Evolutionary conservation across 768 basidiomycete genomes (phyloP).

Genomic region (Goffeauzyma gilvescens): DNA sequence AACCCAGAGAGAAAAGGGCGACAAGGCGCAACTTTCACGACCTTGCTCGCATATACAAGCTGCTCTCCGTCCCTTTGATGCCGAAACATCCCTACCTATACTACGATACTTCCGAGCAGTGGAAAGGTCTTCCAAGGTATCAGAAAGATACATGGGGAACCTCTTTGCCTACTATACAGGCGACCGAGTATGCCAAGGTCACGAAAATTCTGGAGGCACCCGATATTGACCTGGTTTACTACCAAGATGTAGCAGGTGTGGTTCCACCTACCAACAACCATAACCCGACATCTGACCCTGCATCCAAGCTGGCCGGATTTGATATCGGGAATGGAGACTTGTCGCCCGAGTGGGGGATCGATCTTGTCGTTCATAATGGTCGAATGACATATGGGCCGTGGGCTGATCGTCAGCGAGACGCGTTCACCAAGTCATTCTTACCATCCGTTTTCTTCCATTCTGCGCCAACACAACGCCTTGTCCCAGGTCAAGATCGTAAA

Average conservation of each 20-base stretch:
- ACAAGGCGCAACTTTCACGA: neutral
- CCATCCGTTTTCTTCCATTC: slow-evolving; percentile 56
- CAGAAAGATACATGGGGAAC: slow-evolving; percentile 12
- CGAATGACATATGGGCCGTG: slow-evolving; percentile 75
- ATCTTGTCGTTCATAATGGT: slow-evolving; percentile 60
- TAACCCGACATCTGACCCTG: neutral
- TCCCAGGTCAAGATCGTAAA: slow-evolving; percentile 52
- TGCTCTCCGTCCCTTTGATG: slow-evolving; percentile 2
- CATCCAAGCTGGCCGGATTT: slow-evolving; percentile 16
- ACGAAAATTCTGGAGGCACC: slow-evolving; percentile 62
- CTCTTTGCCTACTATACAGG: slow-evolving; percentile 8
- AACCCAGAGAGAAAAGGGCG: too few species aligned
- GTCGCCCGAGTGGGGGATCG: slow-evolving; percentile 83
- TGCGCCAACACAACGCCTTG: slow-evolving; percentile 41
- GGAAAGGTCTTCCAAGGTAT: slow-evolving; percentile 36
- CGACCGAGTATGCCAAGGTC: slow-evolving; percentile 67
- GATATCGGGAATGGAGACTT: slow-evolving; percentile 74
- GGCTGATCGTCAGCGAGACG: slow-evolving; percentile 75
- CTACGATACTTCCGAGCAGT: slow-evolving; percentile 11
- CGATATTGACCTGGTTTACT: slow-evolving; percentile 62
- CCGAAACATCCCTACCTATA: neutral
- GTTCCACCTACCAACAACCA: neutral
- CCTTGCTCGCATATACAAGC: neutral
- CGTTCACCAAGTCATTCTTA: slow-evolving; percentile 65
- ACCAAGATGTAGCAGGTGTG: slow-evolving; percentile 61